These are phyloP conservation scores for Craterostigma plantagineum DNA, from an alignment of 257 asterid genomes.

Conservation along the genomic window DNA sequence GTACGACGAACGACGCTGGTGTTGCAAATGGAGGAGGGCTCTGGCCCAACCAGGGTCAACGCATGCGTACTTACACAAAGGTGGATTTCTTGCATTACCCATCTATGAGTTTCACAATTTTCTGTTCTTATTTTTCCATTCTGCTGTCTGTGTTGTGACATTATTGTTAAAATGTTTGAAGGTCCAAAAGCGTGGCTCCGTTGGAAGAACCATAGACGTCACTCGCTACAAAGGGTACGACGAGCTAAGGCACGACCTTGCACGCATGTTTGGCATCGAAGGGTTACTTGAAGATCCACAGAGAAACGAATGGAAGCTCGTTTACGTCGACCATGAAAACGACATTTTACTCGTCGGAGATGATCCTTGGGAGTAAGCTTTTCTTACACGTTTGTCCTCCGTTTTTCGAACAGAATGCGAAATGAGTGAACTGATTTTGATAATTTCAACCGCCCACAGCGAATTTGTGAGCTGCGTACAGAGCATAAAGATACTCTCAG, in stretches of 20 bases:
- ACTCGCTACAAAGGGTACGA: constrained; percentile 69
- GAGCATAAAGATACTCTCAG: constrained; percentile 72
- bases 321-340: constrained; percentile 72
- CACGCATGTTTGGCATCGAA: constrained; percentile 88
- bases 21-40: constrained; percentile 36
- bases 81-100: constrained; percentile 20
- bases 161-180: constrained; percentile 13
- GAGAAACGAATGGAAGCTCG: constrained; percentile 83
- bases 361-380: constrained; percentile 82
- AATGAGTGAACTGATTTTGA: too few species aligned
- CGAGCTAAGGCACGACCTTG: constrained; percentile 82
- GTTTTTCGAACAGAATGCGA: too few species aligned
- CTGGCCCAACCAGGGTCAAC: constrained; percentile 82
- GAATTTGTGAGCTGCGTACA: constrained; percentile 93
- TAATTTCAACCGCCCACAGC: constrained; percentile 15
- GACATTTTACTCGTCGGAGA: constrained; percentile 78
- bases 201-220: constrained; percentile 88
- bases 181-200: constrained; percentile 98
- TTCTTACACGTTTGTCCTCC: background rate
- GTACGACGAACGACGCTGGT: constrained; percentile 40
- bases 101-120: too few species aligned
- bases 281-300: constrained; percentile 85
- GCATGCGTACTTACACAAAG: constrained; percentile 94
- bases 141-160: background rate
- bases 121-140: background rate